Conservation (phyloP, 2,329 filamentous ascomycete species). For the Calycina marina region DNA sequence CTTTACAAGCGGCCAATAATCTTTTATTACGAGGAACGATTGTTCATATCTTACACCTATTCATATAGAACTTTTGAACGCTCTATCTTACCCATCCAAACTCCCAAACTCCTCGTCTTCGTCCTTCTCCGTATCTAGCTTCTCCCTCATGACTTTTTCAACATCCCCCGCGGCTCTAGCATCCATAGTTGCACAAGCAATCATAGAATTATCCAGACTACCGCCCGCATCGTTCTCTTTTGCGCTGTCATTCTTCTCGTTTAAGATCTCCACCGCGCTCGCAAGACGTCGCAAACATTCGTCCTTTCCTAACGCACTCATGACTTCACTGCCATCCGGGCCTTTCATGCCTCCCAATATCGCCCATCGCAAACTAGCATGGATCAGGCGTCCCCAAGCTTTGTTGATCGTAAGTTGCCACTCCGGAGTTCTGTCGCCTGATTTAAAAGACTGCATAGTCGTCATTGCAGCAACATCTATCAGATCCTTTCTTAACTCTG, state of each 20-base stretch:
- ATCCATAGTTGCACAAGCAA: too few species aligned
- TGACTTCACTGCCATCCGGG: constrained; percentile 35
- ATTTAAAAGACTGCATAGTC: background rate
- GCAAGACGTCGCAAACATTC: constrained; percentile 29
- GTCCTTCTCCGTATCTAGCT: too few species aligned
- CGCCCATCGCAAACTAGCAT: constrained; percentile 41
- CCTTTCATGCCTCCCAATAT: constrained; percentile 36
- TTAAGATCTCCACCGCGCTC: constrained; percentile 9
- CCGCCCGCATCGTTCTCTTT: background rate
- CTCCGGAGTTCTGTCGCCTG: background rate
- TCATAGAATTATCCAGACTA: too few species aligned
- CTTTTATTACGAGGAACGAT: too few species aligned
- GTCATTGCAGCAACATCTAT: constrained; percentile 2
- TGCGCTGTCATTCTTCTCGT: background rate
- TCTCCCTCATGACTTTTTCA: too few species aligned
- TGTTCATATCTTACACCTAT: too few species aligned
- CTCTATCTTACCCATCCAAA: too few species aligned
- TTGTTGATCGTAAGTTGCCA: constrained; percentile 8
- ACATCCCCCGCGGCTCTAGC: too few species aligned
- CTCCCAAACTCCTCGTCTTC: too few species aligned
- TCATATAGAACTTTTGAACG: too few species aligned
- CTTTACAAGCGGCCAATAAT: too few species aligned
- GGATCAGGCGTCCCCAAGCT: constrained; percentile 30
- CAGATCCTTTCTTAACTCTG: too few species aligned
- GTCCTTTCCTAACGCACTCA: constrained; percentile 38